Conservation (phyloP, 139 green algal genomes). For the Picochlorum sp. region DNA sequence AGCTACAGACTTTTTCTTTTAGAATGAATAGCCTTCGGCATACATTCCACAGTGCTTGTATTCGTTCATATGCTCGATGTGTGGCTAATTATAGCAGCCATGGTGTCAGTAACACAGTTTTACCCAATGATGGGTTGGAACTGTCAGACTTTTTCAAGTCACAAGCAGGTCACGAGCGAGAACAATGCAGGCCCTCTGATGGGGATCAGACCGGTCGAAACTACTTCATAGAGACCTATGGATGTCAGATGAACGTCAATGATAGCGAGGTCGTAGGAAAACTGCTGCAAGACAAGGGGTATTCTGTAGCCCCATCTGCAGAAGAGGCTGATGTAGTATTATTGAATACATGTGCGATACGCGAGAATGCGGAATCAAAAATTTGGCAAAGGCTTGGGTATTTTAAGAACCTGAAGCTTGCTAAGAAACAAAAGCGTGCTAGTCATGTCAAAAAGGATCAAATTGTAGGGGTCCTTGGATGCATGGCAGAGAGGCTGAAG, state of each 20-base stretch:
- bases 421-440: constrained; percentile 3
- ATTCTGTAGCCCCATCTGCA: constrained; percentile 15
- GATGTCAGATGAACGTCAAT: constrained; percentile 81
- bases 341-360: constrained; percentile 92
- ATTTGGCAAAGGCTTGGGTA: constrained; percentile 60
- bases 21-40: too few species aligned
- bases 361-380: constrained; percentile 68
- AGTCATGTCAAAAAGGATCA: neutral
- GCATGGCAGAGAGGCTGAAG: constrained; percentile 91
- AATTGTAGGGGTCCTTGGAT: constrained; percentile 80
- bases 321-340: constrained; percentile 59
- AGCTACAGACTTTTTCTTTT: too few species aligned
- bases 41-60: too few species aligned
- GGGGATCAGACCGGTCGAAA: neutral
- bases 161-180: neutral
- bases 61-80: too few species aligned
- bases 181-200: neutral
- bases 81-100: too few species aligned
- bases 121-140: neutral
- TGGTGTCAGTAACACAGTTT: neutral
- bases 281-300: constrained; percentile 51
- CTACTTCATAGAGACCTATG: constrained; percentile 64
- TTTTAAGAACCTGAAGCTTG: constrained; percentile 42
- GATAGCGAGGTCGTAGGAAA: constrained; percentile 67
- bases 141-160: constrained; percentile 2